phyloP scores from a whole-genome alignment of 2,329 filamentous ascomycete species.

The Alternaria burnsii region DNA sequence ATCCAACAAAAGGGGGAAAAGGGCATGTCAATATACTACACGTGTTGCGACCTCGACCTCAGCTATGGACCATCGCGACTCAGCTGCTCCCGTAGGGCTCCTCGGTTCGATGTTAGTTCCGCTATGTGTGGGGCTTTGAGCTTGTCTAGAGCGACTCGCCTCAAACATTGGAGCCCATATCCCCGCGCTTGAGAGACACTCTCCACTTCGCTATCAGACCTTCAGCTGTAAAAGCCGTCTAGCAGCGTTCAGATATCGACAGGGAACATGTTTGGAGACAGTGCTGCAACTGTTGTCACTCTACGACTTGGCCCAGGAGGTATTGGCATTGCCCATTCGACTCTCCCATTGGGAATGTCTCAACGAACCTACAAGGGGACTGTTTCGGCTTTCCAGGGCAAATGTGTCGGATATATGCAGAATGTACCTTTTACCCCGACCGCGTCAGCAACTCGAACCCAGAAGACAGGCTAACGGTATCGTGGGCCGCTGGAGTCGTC shows the following conservation, averaged over 20 bases:
- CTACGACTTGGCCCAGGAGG: constrained; percentile 8
- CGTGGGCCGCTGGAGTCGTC: constrained; percentile 12
- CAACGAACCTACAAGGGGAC: constrained; percentile 9
- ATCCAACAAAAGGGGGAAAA: constrained; percentile 12
- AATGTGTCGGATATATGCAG: constrained; percentile 11
- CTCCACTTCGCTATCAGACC: constrained; percentile 9
- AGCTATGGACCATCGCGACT: not conserved
- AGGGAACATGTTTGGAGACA: constrained; percentile 4
- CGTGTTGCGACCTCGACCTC: constrained; percentile 1
- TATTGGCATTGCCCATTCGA: constrained; percentile 5
- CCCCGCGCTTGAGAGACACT: constrained; percentile 10
- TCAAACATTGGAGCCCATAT: constrained; percentile 17
- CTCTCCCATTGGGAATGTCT: constrained; percentile 21
- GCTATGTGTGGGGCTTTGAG: constrained; percentile 6
- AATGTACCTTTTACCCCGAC: constrained; percentile 27
- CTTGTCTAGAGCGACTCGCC: constrained; percentile 17
- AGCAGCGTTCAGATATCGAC: constrained; percentile 6
- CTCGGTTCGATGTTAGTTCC: constrained; percentile 7
- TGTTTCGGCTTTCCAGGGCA: constrained; percentile 8
- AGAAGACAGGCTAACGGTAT: constrained; percentile 15
- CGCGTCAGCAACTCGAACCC: constrained; percentile 33
- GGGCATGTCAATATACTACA: constrained; percentile 1
- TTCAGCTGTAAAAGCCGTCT: not conserved
- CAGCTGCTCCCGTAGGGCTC: constrained; percentile 5
- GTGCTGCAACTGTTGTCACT: constrained; percentile 2